Evolutionary conservation across 2,329 filamentous ascomycete species (phyloP), one percentile per base, ranked within the genome.

Genomic region (Spiromastix sp.): DNA sequence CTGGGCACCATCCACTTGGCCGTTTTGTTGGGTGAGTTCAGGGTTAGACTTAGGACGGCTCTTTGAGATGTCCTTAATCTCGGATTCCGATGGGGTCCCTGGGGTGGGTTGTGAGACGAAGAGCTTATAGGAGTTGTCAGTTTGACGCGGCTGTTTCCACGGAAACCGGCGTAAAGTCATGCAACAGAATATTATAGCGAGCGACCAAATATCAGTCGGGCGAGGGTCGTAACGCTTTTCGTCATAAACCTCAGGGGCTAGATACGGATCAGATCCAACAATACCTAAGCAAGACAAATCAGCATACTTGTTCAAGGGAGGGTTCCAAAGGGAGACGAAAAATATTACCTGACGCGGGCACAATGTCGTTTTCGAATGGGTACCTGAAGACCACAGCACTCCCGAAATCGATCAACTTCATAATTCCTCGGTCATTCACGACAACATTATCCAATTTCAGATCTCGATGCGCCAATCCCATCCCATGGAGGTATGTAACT

Each of bases 381-480:
- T 98, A 98, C 51, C 84, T 79, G 66, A 94, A 98, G 26, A 98
- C 89, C 46, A 91, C 87, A 1, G 91, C 89, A 63, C 87, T 96
- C 17, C 91, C 91, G 61, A 98, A 98, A 59, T 98, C 91, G 51
- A 98, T 98, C 45, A 98, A 83, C 62, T 98, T 98, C 86, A 98
- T 94, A 49, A 98, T 96, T 2, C 91, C 91, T 51, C 82, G 77
- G 53, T 93, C 84, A 54, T 87, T 96, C 40, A 98, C 87, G 18
- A 98, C 91, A 13, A 98, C 91, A 48, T 98, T 98, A 64, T 98
- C 91, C 49, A 98, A 64, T 63, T 98, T 98, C 50, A 98, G 55
- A 67, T 98, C 91, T 29, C 91, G 78, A 61, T 98, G 91, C 8
- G 91, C 87, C 34, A 98, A 67, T 2, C 91, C 91, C 76, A 95